Base-by-base conservation (phyloP, 2,329 filamentous ascomycete genomes). In the Pestalotiopsis sp. region DNA sequence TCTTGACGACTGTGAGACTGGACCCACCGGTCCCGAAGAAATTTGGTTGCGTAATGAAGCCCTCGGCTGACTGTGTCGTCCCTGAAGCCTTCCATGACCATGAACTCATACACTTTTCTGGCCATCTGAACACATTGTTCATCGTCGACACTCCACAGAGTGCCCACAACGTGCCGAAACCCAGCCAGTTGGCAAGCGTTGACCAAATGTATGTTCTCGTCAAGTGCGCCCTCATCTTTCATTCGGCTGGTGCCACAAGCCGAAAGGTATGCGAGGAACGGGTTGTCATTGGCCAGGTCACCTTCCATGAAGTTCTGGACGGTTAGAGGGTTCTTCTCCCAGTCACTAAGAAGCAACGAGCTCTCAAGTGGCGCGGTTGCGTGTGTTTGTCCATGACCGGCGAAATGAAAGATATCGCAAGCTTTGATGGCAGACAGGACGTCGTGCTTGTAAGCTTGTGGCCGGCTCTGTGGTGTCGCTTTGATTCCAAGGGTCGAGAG, bases 321-420 rank as follows among this genome's bases (percentile, higher is more conserved):
- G 7, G 30, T 44, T 6, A 44, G 40, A 44, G 40, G 40, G 17
- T 44, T 17, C 17, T 13, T 17, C 5, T 44, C 17, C 40, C 40
- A 44, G 40, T 44, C 40, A 14, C 17, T 44, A 4, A 44, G 40
- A 44, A 44, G 40, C 17, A 44, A 13, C 17, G 17, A 17, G 67
- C 77, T 79, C 59, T 71, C 67, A 6, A 73, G 76, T 1, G 80
- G 78, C 20, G 80, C 75, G 0, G 6, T 2, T 0, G 39, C 14
- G 66, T 80, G 65, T 2, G 74, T 70, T 2, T 48, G 11, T 0
- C 78, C 80, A 65, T 81, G 81, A 13, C 81, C 78, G 2, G 81
- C 80, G 65, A 83, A 83, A 68, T 82, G 81, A 68, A 82, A 80
- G 5, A 82, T 76, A 17, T 73, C 70, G 69, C 75, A 78, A 2